phyloP scores from a whole-genome alignment of 2,329 filamentous ascomycete species.

The Ophiostoma sp. region DNA sequence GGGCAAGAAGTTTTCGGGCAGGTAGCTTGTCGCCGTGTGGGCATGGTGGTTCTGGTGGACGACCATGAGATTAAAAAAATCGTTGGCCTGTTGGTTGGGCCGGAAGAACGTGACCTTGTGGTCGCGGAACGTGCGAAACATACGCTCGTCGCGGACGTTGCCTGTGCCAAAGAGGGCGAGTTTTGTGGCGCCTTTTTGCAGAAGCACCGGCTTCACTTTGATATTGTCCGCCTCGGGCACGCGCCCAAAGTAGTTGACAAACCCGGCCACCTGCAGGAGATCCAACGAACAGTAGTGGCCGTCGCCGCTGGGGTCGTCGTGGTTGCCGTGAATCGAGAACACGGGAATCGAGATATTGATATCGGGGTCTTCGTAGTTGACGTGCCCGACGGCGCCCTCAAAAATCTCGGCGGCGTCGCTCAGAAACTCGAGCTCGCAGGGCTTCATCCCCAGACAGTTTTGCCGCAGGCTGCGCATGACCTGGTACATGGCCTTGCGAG shows the following conservation, averaged over 20 bases:
- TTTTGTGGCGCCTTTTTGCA: slow-evolving; percentile 93
- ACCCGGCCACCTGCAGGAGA: slow-evolving; percentile 82
- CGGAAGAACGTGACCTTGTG: slow-evolving; percentile 92
- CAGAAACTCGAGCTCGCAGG: slow-evolving; percentile 90
- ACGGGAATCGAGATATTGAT: slow-evolving; percentile 97
- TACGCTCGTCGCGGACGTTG: slow-evolving; percentile 91
- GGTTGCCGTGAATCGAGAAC: slow-evolving; percentile 97
- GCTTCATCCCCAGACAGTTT: slow-evolving; percentile 93
- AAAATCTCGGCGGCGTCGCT: slow-evolving; percentile 93
- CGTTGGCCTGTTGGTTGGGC: slow-evolving; percentile 73
- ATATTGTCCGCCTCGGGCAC: slow-evolving; percentile 93
- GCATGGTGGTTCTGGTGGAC: slow-evolving; percentile 97
- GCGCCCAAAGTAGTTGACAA: slow-evolving; percentile 95
- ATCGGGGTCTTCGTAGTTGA: slow-evolving; percentile 96
- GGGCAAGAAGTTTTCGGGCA: slow-evolving; percentile 90
- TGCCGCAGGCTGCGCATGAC: slow-evolving; percentile 92
- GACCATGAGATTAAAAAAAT: slow-evolving; percentile 95
- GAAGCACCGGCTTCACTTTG: slow-evolving; percentile 81
- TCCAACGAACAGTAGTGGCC: slow-evolving; percentile 90
- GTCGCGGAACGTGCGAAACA: slow-evolving; percentile 91
- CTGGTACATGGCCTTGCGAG: slow-evolving; percentile 91
- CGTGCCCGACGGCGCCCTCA: slow-evolving; percentile 83
- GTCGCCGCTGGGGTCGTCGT: slow-evolving; percentile 96
- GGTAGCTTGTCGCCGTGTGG: slow-evolving; percentile 87
- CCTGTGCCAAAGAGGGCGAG: slow-evolving; percentile 91